phyloP scores from a whole-genome alignment of 2,329 filamentous ascomycete species.

The Colletotrichum cuscutae region DNA sequence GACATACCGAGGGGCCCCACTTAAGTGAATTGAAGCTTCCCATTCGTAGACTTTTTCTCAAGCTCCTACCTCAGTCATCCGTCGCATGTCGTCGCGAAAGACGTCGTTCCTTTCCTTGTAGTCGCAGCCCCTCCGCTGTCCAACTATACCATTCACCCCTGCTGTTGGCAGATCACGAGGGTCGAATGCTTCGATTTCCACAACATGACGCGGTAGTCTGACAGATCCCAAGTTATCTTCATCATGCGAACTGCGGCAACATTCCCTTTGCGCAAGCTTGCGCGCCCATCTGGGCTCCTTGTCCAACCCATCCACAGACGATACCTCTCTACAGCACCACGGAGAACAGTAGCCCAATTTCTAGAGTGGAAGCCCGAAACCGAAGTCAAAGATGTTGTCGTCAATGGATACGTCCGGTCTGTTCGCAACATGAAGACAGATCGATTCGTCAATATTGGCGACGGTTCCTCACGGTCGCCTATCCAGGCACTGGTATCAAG shows the following conservation, averaged over 20 bases:
- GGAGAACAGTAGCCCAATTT: slow-evolving; percentile 63
- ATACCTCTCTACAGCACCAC: slow-evolving; percentile 49
- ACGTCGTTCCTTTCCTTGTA: background rate
- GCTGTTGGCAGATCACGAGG: too few species aligned
- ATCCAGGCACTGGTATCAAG: slow-evolving; percentile 84
- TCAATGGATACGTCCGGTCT: slow-evolving; percentile 85
- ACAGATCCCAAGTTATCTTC: background rate
- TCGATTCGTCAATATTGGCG: slow-evolving; percentile 85
- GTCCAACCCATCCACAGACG: slow-evolving; percentile 32
- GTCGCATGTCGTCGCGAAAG: slow-evolving; percentile 18
- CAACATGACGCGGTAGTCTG: slow-evolving; percentile 6
- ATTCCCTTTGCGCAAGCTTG: background rate
- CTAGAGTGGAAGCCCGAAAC: slow-evolving; percentile 61
- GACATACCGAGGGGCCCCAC: background rate
- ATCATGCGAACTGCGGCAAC: background rate
- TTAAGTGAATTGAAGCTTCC: slow-evolving; percentile 4
- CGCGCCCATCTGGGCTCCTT: background rate
- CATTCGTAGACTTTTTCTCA: slow-evolving; percentile 14
- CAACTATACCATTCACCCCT: background rate
- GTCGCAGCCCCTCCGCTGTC: background rate
- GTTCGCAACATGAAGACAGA: slow-evolving; percentile 87
- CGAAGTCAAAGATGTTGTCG: slow-evolving; percentile 60
- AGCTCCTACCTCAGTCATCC: slow-evolving; percentile 5
- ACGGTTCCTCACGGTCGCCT: slow-evolving; percentile 83
- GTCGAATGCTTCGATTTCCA: too few species aligned